Conservation (phyloP, 2,329 filamentous ascomycete species). For the Incumbomyces lentus region DNA sequence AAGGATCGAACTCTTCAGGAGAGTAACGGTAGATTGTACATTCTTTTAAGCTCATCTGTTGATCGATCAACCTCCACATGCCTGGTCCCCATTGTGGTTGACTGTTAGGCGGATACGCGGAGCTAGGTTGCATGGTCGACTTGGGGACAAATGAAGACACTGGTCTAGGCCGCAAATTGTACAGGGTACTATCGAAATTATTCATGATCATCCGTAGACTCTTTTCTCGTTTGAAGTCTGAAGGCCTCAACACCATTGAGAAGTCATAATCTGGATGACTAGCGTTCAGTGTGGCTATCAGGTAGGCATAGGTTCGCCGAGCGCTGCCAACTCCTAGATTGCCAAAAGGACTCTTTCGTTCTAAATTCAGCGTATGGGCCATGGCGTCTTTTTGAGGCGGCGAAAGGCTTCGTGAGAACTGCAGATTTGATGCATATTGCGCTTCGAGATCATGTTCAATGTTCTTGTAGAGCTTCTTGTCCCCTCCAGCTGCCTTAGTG, state of each 20-base stretch:
- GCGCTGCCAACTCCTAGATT: constrained; percentile 78
- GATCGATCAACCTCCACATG: constrained; percentile 87
- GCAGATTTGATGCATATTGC: constrained; percentile 78
- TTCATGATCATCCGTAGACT: constrained; percentile 73
- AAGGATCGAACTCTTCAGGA: constrained; percentile 71
- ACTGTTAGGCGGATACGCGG: constrained; percentile 34
- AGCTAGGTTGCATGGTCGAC: constrained; percentile 24
- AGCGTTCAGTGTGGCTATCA: constrained; percentile 93
- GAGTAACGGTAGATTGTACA: constrained; percentile 85
- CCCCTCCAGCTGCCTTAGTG: constrained; percentile 85
- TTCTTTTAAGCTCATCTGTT: constrained; percentile 84
- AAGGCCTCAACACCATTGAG: constrained; percentile 76
- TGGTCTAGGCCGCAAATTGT: constrained; percentile 65
- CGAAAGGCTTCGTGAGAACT: constrained; percentile 76
- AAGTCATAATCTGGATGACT: constrained; percentile 97
- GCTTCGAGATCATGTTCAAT: constrained; percentile 87
- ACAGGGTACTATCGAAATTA: constrained; percentile 75
- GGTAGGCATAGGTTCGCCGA: constrained; percentile 84
- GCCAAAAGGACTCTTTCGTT: constrained; percentile 82
- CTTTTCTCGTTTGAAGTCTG: constrained; percentile 79
- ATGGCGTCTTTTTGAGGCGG: constrained; percentile 67
- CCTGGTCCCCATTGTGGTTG: constrained; percentile 64
- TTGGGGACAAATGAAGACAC: constrained; percentile 26
- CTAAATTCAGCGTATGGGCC: constrained; percentile 59
- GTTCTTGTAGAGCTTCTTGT: constrained; percentile 94